Base-by-base conservation (phyloP, 208 protist genomes). In the Trichomonas vaginalis region DNA sequence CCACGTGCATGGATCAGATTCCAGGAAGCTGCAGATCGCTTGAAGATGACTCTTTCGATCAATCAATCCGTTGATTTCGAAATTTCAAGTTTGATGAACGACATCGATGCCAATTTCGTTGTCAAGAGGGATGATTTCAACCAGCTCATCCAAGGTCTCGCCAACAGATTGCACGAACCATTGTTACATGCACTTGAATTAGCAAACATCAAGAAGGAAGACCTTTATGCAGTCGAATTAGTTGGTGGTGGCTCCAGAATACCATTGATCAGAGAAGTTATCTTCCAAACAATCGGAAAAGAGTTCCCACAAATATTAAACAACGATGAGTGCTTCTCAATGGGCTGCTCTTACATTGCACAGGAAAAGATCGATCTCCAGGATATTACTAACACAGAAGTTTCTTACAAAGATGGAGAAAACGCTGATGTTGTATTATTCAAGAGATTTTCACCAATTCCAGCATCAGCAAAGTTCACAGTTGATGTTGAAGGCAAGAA, bases 11-110 rank as follows among this genome's bases (percentile, higher is more conserved):
- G 61, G 49, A 51, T 96, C 4, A 37, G 95, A 56, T 88, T 96
- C 39, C n/a, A 47, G 2, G 27, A 39, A n/a, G 49, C 42, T 17
- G 49, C n/a, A 35, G 96, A 96, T 35, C 39, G 86, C 9, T 37
- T 86, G 14, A 96, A 96, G 61, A 96, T 95, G 42, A 95, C 48
- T 51, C n/a, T 96, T 3, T 96, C 96, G 0, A 90, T 96, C 17
- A 96, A 96, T 51, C 37, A 95, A 23, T n/a, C 42, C 15, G n/a
- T 80, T 39, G 95, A 86, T 39, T 96, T 92, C 48, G 95, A 96
- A 46, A 40, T 96, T 88, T 80, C 96, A 37, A 96, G 70, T 21
- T 12, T 96, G 8, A 96, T 96, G 61, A 96, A 96, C 46, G 96
- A 96, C 56, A 15, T 96, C n/a, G 96, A 96, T 32, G 95, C 96